Base-by-base conservation (phyloP, 345 rosid genomes). In the Eucalyptus pauciflora region DNA sequence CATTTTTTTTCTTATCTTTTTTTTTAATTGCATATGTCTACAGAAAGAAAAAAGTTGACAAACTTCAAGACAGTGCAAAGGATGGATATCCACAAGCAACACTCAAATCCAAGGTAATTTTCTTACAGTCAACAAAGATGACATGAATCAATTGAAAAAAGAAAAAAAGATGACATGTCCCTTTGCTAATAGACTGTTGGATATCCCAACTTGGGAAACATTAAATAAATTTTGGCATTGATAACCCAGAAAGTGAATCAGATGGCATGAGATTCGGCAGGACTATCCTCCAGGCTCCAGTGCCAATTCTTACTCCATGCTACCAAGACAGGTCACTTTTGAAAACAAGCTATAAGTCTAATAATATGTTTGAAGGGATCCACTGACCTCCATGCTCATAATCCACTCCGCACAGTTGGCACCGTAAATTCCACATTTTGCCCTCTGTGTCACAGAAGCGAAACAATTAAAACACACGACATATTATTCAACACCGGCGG, bases 361-460 rank as follows among this genome's bases (percentile, higher is more conserved):
- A 41, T 10, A 13, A 48, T 33, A 58, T 58, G 9, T 58, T 51
- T 49, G 89, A 41, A 58, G 88, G 52, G 83, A 46, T 24, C 86
- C 89, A n/a, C 85, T 48, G 45, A 48, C 92, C 99, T 98, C 97
- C 99, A 98, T 97, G 93, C 99, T 96, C 60, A 97, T 95, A 86
- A 98, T 92, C 99, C 99, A 98, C 92, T 97, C 97, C 13, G 99
- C 88, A 62, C 93, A 94, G 81, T 98, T 98, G 89, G 96, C 95
- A 45, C 99, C 99, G 91, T 95, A 98, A 89, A 98, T 96, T 80
- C 99, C 99, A 90, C 99, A 98, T 90, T 94, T 96, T 6, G 90
- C 97, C 67, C 96, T 94, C 99, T 98, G 91, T 54, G 62, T 71
- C 24, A 48, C 69, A 25, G 37, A 52, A 79, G 52, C 7, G 10